Conservation (phyloP, 2,329 filamentous ascomycete genomes). For the Shiraia sp. region DNA sequence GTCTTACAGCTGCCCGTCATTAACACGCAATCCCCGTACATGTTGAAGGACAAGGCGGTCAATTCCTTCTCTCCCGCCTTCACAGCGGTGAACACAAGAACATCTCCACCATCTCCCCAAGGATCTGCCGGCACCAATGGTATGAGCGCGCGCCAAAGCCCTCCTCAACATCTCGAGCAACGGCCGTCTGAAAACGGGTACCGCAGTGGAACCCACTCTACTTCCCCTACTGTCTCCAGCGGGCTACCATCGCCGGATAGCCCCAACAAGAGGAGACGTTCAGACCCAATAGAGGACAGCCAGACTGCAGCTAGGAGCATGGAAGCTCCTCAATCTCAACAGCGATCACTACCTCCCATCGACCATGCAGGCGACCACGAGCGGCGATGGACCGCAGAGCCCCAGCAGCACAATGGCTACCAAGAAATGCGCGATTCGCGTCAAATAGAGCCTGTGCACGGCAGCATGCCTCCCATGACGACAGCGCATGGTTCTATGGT, state of each 20-base stretch:
- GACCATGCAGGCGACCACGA: conserved; percentile 29
- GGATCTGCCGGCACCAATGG: conserved; percentile 12
- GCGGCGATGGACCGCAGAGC: conserved; percentile 35
- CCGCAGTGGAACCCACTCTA: conserved; percentile 20
- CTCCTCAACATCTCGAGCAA: conserved; percentile 14
- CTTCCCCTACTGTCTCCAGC: conserved; percentile 24
- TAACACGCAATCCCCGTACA: conserved; percentile 29
- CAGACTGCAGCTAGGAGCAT: conserved; percentile 39
- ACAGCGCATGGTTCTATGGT: conserved; percentile 11
- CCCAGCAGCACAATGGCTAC: conserved; percentile 26
- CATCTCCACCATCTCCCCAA: conserved; percentile 27
- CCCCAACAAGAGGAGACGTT: conserved; percentile 67
- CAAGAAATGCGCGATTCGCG: conserved; percentile 32
- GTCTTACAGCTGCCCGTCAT: conserved; percentile 36
- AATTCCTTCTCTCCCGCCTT: conserved; percentile 37
- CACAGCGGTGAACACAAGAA: conserved; percentile 42
- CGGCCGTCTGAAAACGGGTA: conserved; percentile 23
- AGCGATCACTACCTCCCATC: conserved; percentile 32
- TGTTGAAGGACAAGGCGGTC: conserved; percentile 31
- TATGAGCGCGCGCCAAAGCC: conserved; percentile 2
- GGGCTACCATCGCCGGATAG: conserved; percentile 29
- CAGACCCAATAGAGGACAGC: conserved; percentile 56
- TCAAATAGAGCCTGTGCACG: conserved; percentile 18
- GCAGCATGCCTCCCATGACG: conserved; percentile 13
- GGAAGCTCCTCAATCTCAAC: conserved; percentile 25